phyloP scores from a whole-genome alignment of 2,329 filamentous ascomycete genomes.

The Colletotrichum limetticola region DNA sequence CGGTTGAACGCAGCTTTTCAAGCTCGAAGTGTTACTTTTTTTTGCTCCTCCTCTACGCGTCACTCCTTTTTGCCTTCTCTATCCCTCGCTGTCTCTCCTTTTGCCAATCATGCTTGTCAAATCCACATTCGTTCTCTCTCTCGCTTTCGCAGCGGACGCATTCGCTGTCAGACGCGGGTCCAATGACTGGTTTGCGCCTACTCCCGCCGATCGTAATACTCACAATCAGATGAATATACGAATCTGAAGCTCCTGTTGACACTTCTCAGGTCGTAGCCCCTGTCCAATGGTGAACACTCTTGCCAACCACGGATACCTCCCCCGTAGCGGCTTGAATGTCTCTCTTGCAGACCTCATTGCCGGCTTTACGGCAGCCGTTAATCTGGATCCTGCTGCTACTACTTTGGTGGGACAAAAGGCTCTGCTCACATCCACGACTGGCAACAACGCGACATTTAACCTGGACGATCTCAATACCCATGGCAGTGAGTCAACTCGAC shows the following conservation, averaged over 20 bases:
- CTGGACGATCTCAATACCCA: slow-evolving; percentile 43
- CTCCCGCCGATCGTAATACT: slow-evolving; percentile 21
- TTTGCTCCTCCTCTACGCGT: background rate
- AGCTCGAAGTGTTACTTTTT: too few relatives aligned
- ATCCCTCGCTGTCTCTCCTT: background rate
- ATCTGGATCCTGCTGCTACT: slow-evolving; percentile 35
- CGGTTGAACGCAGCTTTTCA: too few relatives aligned
- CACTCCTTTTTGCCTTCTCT: background rate
- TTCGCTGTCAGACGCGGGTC: slow-evolving; percentile 12
- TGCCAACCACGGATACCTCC: slow-evolving; percentile 40
- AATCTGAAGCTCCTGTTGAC: background rate
- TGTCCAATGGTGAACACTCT: slow-evolving; percentile 41
- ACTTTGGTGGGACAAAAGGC: slow-evolving; percentile 10
- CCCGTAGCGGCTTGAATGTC: slow-evolving; percentile 33
- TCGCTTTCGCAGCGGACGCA: slow-evolving; percentile 20
- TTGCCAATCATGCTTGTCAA: slow-evolving; percentile 18
- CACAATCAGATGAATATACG: background rate
- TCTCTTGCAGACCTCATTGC: slow-evolving; percentile 32
- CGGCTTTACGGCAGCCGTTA: slow-evolving; percentile 36
- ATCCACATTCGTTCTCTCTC: background rate
- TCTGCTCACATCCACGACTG: slow-evolving; percentile 41
- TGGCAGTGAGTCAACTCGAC: slow-evolving; percentile 24
- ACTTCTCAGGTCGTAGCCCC: slow-evolving; percentile 33
- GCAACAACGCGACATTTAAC: slow-evolving; percentile 42
- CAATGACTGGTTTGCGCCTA: slow-evolving; percentile 29